A percentile compares a stretch with the other conserved stretches of the same genome.
Evolutionary conservation across 2,329 filamentous ascomycete species (phyloP).

Genomic region (Alternaria atra): DNA sequence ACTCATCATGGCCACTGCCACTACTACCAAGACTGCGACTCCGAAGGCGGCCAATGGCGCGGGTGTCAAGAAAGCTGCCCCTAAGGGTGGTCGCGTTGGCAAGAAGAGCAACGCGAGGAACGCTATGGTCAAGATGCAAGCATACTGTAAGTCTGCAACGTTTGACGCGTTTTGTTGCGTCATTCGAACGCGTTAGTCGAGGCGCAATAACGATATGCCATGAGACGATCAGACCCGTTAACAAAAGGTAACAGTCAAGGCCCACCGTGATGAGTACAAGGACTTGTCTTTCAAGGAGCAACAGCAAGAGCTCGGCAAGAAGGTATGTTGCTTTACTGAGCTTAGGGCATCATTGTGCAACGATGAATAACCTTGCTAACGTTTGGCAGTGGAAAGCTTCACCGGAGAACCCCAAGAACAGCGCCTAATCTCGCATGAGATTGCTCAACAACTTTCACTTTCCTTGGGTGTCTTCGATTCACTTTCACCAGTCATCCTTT

Average conservation of each 20-base stretch:
- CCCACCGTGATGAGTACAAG: slow-evolving; percentile 48
- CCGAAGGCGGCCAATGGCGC: slow-evolving; percentile 33
- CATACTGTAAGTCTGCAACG: slow-evolving; percentile 41
- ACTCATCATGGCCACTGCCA: slow-evolving; percentile 33
- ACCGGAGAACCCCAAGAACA: slow-evolving; percentile 50
- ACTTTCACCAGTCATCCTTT: background rate
- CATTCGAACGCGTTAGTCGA: slow-evolving; percentile 24
- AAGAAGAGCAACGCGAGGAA: slow-evolving; percentile 39
- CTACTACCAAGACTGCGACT: slow-evolving; percentile 36
- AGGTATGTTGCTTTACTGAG: slow-evolving; percentile 29
- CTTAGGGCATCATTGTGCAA: background rate
- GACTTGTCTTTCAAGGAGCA: slow-evolving; percentile 46
- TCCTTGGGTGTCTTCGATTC: background rate
- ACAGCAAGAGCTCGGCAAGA: slow-evolving; percentile 49
- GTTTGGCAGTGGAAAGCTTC: slow-evolving; percentile 46
- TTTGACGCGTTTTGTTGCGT: slow-evolving; percentile 29
- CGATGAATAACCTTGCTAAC: background rate
- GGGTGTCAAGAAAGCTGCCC: slow-evolving; percentile 43
- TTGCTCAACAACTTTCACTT: background rate
- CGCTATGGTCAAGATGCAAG: slow-evolving; percentile 49
- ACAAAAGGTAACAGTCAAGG: slow-evolving; percentile 41
- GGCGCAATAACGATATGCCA: background rate
- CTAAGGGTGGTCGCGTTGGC: slow-evolving; percentile 18
- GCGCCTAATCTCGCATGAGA: slow-evolving; percentile 14
- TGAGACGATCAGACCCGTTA: slow-evolving; percentile 17